These are phyloP conservation scores for Citrus australasica DNA, from an alignment of 345 rosid genomes.

Conservation along the genomic window DNA sequence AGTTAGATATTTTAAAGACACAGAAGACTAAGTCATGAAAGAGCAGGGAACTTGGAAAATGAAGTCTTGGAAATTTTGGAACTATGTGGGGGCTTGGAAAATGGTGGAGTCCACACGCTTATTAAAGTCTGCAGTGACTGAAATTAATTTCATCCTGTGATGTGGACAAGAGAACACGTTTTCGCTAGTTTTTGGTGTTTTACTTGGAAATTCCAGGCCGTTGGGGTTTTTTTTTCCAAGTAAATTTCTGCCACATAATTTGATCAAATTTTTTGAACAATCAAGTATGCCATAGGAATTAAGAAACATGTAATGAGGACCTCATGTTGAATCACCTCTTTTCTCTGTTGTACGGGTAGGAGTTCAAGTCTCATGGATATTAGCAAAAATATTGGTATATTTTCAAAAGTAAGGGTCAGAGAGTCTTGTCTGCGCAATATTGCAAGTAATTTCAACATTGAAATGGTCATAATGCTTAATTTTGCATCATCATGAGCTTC, in stretches of 20 bases:
- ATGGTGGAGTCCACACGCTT: conserved; percentile 53
- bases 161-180: conserved; percentile 7
- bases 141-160: background rate
- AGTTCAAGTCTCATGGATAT: too few species aligned
- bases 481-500: background rate
- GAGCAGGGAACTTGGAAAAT: background rate
- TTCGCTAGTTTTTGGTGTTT: conserved; percentile 22
- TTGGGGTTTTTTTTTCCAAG: background rate
- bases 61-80: conserved; percentile 1
- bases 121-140: conserved; percentile 17
- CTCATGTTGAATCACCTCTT: too few species aligned
- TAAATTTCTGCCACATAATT: conserved; percentile 12
- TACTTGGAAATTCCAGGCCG: conserved; percentile 35
- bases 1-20: background rate
- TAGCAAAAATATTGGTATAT: too few species aligned
- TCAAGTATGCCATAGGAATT: too few species aligned
- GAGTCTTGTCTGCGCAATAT: background rate
- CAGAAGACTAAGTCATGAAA: conserved; percentile 15
- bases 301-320: too few species aligned
- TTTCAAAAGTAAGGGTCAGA: background rate
- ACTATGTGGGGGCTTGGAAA: background rate
- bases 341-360: too few species aligned
- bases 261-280: background rate
- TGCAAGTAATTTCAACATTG: background rate
- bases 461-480: conserved; percentile 20